These are phyloP conservation scores for Mortierella sp. DNA, from an alignment of 371 early-diverging fungal genomes.

Conservation along the genomic window DNA sequence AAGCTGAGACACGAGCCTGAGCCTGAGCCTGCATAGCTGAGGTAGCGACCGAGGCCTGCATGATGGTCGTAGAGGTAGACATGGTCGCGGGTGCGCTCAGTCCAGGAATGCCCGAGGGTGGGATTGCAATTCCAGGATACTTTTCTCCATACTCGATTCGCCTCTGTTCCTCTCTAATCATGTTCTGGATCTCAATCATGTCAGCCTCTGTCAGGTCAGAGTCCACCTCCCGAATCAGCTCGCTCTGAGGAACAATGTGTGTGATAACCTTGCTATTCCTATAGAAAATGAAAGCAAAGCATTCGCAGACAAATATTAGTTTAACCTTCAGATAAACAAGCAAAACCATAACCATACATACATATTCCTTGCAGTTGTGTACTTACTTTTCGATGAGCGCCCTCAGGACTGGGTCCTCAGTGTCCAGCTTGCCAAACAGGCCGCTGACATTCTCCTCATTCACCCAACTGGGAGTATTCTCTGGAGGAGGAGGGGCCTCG, in stretches of 20 bases:
- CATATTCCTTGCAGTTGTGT: no score
- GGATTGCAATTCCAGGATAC: background rate
- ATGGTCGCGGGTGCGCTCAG: background rate
- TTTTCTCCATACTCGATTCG: slow-evolving; percentile 21
- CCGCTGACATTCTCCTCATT: slow-evolving; percentile 20
- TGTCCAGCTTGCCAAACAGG: slow-evolving; percentile 34
- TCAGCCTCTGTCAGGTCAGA: slow-evolving; percentile 53
- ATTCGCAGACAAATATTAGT: background rate
- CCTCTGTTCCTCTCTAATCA: slow-evolving; percentile 35
- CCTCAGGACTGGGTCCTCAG: slow-evolving; percentile 31
- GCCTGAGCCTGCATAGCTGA: background rate
- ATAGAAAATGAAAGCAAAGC: background rate
- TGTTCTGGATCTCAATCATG: slow-evolving; percentile 34
- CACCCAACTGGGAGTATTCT: slow-evolving; percentile 18
- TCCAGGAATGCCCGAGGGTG: background rate
- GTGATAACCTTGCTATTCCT: slow-evolving; percentile 32
- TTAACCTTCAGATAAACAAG: background rate
- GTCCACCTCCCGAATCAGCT: slow-evolving; percentile 38
- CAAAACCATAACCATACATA: no score
- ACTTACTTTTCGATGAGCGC: slow-evolving; percentile 35
- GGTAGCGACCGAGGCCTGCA: background rate
- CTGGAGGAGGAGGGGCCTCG: slow-evolving; percentile 50
- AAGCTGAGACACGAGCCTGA: background rate
- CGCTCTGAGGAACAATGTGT: slow-evolving; percentile 22
- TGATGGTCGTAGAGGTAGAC: background rate